Base-by-base conservation (phyloP, 2,329 filamentous ascomycete genomes). In the Colletotrichum musae region DNA sequence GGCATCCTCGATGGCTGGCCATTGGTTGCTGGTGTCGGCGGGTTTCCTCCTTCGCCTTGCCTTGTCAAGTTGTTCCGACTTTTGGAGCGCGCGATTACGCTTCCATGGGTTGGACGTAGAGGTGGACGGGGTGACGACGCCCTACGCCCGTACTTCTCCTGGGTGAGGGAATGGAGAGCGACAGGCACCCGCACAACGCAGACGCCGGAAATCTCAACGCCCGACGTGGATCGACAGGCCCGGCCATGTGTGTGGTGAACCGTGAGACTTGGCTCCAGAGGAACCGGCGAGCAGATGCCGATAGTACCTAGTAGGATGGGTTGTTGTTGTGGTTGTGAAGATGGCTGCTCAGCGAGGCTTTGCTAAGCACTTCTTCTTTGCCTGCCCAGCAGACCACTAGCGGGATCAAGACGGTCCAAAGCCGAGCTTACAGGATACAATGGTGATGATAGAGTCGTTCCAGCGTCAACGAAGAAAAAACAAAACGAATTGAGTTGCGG, bases 141-240 rank as follows among this genome's bases (percentile, higher is more conserved):
- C 32, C 32, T 36, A 36, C 9, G 41, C 10, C 41, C 41, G 13
- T 63, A 41, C 51, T 62, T 48, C 45, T 43, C 41, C 26, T 21
- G 45, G 60, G 28, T 28, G 45, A 57, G 24, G 45, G 28, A 26
- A 24, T 45, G 63, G 56, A 48, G 53, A 39, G 63, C 54, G 39
- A 60, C 18, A 60, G 21, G 48, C 26, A 36, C 32, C 32, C 32
- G 32, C 32, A 45, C 47, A 53, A 66, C 18, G 47, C 58, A 51
- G 16, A 16, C 52, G 28, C 39, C 53, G 53, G 60, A 53, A 53
- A 52, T 68, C 59, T 48, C 45, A n/a, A n/a, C 51, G 39, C 21
- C 28, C 32, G 43, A 32, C 64, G 51, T 57, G 24, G 64, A 67
- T 67, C 64, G 58, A 62, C 58, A 57, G 64, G 51, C 64, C 58